Evolutionary conservation across 306 rosid species (phyloP), one percentile per base, ranked within the genome.

Genomic region (Glycyrrhiza uralensis): DNA sequence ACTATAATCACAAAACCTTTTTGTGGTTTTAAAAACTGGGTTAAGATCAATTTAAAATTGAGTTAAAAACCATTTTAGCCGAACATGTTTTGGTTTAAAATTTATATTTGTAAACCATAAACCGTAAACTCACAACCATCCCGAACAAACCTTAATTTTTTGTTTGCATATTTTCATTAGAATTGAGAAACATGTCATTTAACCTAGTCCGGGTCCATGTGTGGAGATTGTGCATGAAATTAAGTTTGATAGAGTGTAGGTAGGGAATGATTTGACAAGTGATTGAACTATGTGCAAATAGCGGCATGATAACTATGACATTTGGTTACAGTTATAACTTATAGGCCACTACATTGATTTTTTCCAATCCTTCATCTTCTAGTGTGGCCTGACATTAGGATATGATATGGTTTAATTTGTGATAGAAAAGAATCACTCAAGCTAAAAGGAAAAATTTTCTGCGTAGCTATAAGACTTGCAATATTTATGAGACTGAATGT

Each of bases 351-450:
- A n/a, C 80, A 41, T 33, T 71, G 65, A 10, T 58, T 55, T 29
- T 20, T 7, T 73, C 52, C 66, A 5, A 32, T 36, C 66, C 49
- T 79, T 60, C 71, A 78, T 52, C 60, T 46, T 76, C 9, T 33
- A 24, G 64, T 42, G 44, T 60, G 74, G 39, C 28, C 6, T 38
- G 45, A 29, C 70, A 39, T 44, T 50, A 19, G 55, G 56, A 46
- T 35, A 24, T 50, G 5, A 30, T 20, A n/a, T 13, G n/a, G 6
- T 45, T 20, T n/a, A n/a, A 60, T 77, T 41, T 50, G 17, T n/a
- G n/a, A n/a, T n/a, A n/a, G n/a, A n/a, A n/a, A n/a, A n/a, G n/a
- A n/a, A n/a, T n/a, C 56, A 49, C 7, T 51, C 10, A 20, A 49
- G 28, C 13, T 19, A 19, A 49, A 49, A 49, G 13, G 28, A 49